phyloP scores from a whole-genome alignment of 2,329 filamentous ascomycete species.

The Aureobasidium lini region DNA sequence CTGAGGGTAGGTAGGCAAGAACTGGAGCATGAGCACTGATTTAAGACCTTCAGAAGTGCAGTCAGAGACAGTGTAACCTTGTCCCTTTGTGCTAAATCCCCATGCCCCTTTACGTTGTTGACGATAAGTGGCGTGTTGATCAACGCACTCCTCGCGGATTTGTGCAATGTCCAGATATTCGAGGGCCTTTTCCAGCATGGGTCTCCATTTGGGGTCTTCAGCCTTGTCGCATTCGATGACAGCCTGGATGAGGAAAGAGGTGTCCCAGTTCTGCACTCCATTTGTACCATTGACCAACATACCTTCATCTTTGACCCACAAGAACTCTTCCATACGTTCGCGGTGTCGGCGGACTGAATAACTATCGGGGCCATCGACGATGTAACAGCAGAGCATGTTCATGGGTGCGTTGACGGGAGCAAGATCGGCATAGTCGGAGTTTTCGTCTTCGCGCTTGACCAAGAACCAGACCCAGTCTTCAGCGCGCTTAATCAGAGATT shows the following conservation, averaged over 20 bases:
- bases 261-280: conserved; percentile 97
- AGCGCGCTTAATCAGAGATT: conserved; percentile 58
- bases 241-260: conserved; percentile 79
- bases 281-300: conserved; percentile 96
- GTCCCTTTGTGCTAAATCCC: conserved; percentile 87
- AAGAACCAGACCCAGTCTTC: conserved; percentile 77
- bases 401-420: conserved; percentile 86
- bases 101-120: conserved; percentile 89
- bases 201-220: conserved; percentile 66
- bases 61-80: conserved; percentile 93
- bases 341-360: conserved; percentile 66
- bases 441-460: conserved; percentile 84
- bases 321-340: conserved; percentile 73
- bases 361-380: conserved; percentile 71
- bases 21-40: conserved; percentile 75
- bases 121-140: conserved; percentile 76
- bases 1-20: conserved; percentile 64
- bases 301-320: conserved; percentile 89
- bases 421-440: conserved; percentile 78
- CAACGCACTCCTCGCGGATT: conserved; percentile 71
- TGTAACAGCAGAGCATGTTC: conserved; percentile 81
- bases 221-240: conserved; percentile 71
- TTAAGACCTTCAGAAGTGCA: conserved; percentile 90
- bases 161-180: conserved; percentile 86
- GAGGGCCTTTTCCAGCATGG: conserved; percentile 76